Base-by-base conservation (phyloP, 176 grass and related monocot genomes). In the Saccharum officinarum region DNA sequence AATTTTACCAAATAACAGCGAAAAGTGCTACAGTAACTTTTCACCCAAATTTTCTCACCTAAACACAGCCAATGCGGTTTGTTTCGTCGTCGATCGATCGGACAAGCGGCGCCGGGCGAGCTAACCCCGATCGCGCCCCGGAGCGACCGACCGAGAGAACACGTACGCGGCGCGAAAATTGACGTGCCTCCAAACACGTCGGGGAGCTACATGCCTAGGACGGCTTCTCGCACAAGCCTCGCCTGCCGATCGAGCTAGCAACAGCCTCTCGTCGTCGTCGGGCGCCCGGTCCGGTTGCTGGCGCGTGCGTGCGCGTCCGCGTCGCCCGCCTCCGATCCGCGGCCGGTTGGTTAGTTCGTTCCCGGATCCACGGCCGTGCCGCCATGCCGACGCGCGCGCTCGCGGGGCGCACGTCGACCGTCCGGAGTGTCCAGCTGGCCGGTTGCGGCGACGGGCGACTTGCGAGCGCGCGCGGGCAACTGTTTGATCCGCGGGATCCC, bases 141-240 rank as follows among this genome's bases (percentile, higher is more conserved):
- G 28, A 28, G 28, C 28, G 28, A 28, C 28, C 28, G 28, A 28
- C 28, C 28, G 28, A 28, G 28, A 28, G 28, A 28, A 28, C 28
- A 28, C 28, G 28, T 28, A 28, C 28, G 28, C 28, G 28, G 28
- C 52, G 52, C 18, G n/a, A 5, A 15, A 44, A 73, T 16, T 15
- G 70, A 73, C 70, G 41, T 44, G 70, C 13, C 71, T 73, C 71
- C 71, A 47, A 73, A 73, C 71, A 73, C 70, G 69, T 42, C 18
- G 37, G 3, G 31, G 67, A 33, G 31, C 68, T 5, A n/a, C 47
- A 50, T 55, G 20, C 52, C 52, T 55, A 55, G 20, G 37, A 72
- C 37, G 38, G 34, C 34, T 25, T 70, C 18, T 10, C 33, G 33
- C 33, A 34, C 33, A 34, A 34, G 33, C 33, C 33, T 34, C 33